A percentile compares a stretch with the other conserved stretches of the same genome.
Conservation (phyloP, 441 rosid genomes). For the Dalechampia spathulata region DNA sequence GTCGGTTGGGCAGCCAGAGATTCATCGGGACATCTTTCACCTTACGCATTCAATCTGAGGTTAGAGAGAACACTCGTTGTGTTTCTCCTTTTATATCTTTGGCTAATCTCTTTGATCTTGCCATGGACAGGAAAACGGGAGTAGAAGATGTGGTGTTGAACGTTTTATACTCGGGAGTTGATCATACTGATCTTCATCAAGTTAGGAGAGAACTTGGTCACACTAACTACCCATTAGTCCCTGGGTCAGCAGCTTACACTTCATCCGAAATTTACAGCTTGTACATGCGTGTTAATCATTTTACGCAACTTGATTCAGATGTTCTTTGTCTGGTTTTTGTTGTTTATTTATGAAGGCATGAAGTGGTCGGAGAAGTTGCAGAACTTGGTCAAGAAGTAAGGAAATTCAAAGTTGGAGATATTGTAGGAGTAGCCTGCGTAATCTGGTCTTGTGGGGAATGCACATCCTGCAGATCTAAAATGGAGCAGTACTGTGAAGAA, state of each 20-base stretch:
- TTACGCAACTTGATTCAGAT: neutral
- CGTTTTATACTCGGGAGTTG: constrained; percentile 39
- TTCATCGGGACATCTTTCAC: constrained; percentile 32
- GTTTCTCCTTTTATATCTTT: neutral
- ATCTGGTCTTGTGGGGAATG: constrained; percentile 39
- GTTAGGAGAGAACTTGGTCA: constrained; percentile 23
- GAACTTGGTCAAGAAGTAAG: constrained; percentile 33
- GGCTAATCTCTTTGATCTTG: constrained; percentile 4
- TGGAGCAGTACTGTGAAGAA: constrained; percentile 32
- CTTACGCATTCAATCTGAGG: constrained; percentile 32
- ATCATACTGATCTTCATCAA: constrained; percentile 42
- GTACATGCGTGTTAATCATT: neutral
- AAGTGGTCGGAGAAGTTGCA: constrained; percentile 39
- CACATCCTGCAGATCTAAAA: constrained; percentile 27
- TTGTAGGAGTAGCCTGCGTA: constrained; percentile 33
- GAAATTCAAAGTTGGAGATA: constrained; percentile 31
- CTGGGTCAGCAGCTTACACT: constrained; percentile 19
- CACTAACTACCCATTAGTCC: constrained; percentile 38
- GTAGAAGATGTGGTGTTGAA: constrained; percentile 36
- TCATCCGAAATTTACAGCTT: too few relatives aligned
- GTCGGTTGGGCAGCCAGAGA: constrained; percentile 43
- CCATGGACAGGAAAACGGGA: constrained; percentile 28
- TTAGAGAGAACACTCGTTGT: neutral
- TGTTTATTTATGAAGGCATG: constrained; percentile 29
- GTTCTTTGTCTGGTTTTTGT: neutral